phyloP scores from a whole-genome alignment of 345 rosid genomes.

The Corchorus capsularis region DNA sequence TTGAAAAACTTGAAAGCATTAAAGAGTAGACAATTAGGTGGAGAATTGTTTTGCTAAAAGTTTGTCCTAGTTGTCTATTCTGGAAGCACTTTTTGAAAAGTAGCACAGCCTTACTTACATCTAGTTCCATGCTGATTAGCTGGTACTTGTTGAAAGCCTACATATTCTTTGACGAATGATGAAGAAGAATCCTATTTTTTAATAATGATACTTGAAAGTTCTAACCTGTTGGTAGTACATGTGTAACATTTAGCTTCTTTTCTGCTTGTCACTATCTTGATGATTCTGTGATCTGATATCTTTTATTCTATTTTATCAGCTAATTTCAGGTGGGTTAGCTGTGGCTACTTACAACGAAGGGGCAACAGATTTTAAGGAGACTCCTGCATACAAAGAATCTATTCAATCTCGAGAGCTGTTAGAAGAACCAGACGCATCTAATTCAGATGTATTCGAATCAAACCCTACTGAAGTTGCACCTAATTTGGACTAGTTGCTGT shows the following conservation, averaged over 20 bases:
- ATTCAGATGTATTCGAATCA: conserved; percentile 83
- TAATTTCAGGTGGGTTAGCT: conserved; percentile 82
- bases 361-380: conserved; percentile 87
- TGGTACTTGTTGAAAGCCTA: background rate
- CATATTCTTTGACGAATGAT: background rate
- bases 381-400: conserved; percentile 83
- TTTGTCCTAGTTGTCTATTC: background rate
- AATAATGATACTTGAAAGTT: background rate
- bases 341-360: conserved; percentile 86
- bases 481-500: conserved; percentile 64
- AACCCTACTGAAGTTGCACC: conserved; percentile 98
- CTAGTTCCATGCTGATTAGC: background rate
- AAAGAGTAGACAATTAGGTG: background rate
- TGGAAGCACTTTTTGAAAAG: background rate
- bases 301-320: conserved; percentile 37
- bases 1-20: background rate
- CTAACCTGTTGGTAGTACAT: background rate
- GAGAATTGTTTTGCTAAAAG: background rate
- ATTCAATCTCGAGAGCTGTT: conserved; percentile 67
- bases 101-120: background rate
- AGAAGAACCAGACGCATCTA: conserved; percentile 72
- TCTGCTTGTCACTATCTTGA: background rate
- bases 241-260: background rate
- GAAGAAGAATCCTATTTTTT: background rate
- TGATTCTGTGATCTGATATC: background rate